A percentile compares a stretch with the other conserved stretches of the same genome.
Evolutionary conservation across 306 rosid species (phyloP).

Genomic region (Rosa chinensis): DNA sequence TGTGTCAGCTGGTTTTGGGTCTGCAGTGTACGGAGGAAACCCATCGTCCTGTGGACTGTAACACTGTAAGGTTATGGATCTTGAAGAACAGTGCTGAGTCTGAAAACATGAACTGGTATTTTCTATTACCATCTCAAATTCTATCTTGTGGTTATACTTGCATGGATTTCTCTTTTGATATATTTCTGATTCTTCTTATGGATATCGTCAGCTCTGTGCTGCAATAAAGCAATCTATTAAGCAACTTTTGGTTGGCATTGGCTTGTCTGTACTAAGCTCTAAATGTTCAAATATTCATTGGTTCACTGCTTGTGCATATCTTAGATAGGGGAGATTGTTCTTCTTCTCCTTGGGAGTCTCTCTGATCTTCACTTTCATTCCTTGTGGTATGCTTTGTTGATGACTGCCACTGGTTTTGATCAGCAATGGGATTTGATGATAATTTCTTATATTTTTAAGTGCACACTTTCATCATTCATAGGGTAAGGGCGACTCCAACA

Average conservation of each 20-base stretch:
- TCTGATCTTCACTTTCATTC: not conserved
- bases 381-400: not conserved
- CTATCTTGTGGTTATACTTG: not conserved
- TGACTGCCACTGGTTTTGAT: not conserved
- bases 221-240: not conserved
- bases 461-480: not conserved
- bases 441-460: not conserved
- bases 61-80: conserved; percentile 87
- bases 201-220: not conserved
- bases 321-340: not conserved
- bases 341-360: not conserved
- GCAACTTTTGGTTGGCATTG: not conserved
- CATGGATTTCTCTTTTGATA: conserved; percentile 6
- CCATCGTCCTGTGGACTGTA: conserved; percentile 94
- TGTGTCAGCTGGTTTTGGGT: not conserved
- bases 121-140: not conserved
- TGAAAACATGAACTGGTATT: conserved; percentile 89
- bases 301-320: not conserved
- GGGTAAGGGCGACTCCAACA: no score
- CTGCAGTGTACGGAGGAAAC: conserved; percentile 87
- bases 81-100: conserved; percentile 95
- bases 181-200: not conserved
- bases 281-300: not conserved
- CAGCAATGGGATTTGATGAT: not conserved
- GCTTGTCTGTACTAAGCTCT: not conserved